Conservation (phyloP, 2,329 filamentous ascomycete species). For the Mycogone perniciosa region DNA sequence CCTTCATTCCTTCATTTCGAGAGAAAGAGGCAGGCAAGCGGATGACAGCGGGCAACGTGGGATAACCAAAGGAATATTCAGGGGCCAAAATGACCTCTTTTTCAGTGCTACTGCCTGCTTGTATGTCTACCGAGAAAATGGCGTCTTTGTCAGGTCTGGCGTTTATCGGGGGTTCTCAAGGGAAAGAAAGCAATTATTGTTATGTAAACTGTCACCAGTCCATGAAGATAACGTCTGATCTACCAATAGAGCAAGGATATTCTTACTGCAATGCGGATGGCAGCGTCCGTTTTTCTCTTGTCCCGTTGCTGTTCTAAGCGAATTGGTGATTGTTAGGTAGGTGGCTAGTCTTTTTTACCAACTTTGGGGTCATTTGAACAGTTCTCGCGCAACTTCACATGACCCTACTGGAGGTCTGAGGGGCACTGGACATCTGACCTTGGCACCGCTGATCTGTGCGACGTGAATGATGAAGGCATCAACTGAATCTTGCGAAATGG, state of each 20-base stretch:
- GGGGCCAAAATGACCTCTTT: not conserved
- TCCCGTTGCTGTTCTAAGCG: not conserved
- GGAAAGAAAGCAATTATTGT: slow-evolving; percentile 23
- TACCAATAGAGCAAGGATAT: slow-evolving; percentile 16
- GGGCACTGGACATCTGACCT: not conserved
- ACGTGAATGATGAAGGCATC: no score
- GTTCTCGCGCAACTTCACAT: not conserved
- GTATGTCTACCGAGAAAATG: slow-evolving; percentile 14
- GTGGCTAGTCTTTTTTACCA: not conserved
- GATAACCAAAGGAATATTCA: not conserved
- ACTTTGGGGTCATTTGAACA: not conserved
- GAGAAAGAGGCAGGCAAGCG: slow-evolving; percentile 1
- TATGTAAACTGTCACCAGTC: slow-evolving; percentile 22
- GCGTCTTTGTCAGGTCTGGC: slow-evolving; percentile 25
- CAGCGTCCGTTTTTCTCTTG: not conserved
- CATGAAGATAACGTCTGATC: slow-evolving; percentile 16
- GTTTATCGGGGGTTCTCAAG: slow-evolving; percentile 23
- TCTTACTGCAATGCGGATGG: not conserved
- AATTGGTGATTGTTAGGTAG: no score
- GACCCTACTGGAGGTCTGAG: not conserved
- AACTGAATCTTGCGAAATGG: no score
- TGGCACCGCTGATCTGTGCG: no score
- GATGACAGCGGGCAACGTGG: not conserved
- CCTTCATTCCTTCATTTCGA: slow-evolving; percentile 1
- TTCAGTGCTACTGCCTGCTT: slow-evolving; percentile 13